Conservation (phyloP, 805 yeast species). For the Yueomyces sinensis region DNA sequence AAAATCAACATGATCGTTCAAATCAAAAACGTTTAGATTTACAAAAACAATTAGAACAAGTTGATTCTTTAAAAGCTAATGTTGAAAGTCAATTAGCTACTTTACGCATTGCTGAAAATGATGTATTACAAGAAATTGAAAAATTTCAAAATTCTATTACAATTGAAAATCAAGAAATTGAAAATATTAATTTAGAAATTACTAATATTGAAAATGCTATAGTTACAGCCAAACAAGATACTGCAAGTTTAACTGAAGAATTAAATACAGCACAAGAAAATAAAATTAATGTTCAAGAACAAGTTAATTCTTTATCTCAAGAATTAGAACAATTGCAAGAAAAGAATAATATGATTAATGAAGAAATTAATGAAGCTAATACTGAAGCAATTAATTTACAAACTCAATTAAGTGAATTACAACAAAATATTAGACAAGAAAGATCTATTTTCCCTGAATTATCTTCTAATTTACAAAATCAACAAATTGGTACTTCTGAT, state of each 20-base stretch:
- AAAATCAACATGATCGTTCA: slow-evolving; percentile 71
- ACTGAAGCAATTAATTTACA: slow-evolving; percentile 46
- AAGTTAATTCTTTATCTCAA: slow-evolving; percentile 55
- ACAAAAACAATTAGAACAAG: slow-evolving; percentile 26
- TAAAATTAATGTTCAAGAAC: slow-evolving; percentile 43
- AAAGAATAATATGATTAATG: slow-evolving; percentile 53
- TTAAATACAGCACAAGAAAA: slow-evolving; percentile 16
- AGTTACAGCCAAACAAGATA: slow-evolving; percentile 62
- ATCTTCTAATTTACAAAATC: slow-evolving; percentile 51
- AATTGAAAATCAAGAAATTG: too few species aligned
- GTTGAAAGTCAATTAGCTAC: slow-evolving; percentile 59
- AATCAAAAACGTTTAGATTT: slow-evolving; percentile 52
- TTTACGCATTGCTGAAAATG: slow-evolving; percentile 57
- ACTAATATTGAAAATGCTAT: slow-evolving; percentile 42
- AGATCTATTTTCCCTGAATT: slow-evolving; percentile 49
- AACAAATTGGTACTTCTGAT: slow-evolving; percentile 33
- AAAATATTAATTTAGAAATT: too few species aligned
- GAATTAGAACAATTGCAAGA: slow-evolving; percentile 74
- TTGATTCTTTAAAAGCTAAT: slow-evolving; percentile 47
- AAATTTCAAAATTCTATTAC: too few species aligned
- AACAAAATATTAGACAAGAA: slow-evolving; percentile 44
- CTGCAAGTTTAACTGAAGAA: slow-evolving; percentile 3
- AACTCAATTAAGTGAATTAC: slow-evolving; percentile 36
- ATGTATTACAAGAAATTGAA: not conserved
- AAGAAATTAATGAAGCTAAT: slow-evolving; percentile 50